phyloP scores from a whole-genome alignment of 352 stramenopile genomes.

The Globisporangium sylvaticum region DNA sequence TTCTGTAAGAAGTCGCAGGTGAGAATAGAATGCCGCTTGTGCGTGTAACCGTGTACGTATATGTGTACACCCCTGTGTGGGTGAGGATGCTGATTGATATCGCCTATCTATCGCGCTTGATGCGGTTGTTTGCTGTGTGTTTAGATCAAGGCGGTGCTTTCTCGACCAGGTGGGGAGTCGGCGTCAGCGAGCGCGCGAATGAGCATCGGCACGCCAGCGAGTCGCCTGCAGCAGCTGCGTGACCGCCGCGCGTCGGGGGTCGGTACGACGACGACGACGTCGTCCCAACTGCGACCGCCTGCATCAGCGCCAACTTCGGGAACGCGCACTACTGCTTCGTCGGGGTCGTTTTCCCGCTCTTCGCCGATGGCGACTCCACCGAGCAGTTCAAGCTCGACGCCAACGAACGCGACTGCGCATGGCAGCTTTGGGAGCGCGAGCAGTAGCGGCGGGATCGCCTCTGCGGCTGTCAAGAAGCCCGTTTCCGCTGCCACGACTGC shows the following conservation, averaged over 20 bases:
- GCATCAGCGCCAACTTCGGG: constrained; percentile 12
- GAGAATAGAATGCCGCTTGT: neutral
- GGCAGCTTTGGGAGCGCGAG: neutral
- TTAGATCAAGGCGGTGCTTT: constrained; percentile 33
- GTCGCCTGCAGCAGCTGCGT: constrained; percentile 31
- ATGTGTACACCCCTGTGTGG: neutral
- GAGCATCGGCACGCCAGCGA: constrained; percentile 16
- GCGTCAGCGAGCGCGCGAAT: constrained; percentile 4
- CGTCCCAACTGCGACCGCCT: constrained; percentile 9
- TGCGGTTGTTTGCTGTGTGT: neutral
- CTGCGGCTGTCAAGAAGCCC: constrained; percentile 16
- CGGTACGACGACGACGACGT: constrained; percentile 13
- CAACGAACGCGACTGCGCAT: constrained; percentile 8
- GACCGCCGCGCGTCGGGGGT: constrained; percentile 24
- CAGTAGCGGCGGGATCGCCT: neutral
- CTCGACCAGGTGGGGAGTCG: constrained; percentile 10
- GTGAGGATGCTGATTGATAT: neutral
- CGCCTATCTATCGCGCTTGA: neutral
- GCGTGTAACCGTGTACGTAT: neutral
- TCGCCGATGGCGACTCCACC: constrained; percentile 13
- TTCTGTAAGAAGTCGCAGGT: constrained; percentile 63
- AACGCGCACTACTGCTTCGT: constrained; percentile 3
- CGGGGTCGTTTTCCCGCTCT: constrained; percentile 11
- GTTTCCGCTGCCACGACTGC: constrained; percentile 7
- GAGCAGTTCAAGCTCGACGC: constrained; percentile 6